These are phyloP conservation scores for Rosa lucieae DNA, from an alignment of 306 rosid genomes.

Conservation along the genomic window DNA sequence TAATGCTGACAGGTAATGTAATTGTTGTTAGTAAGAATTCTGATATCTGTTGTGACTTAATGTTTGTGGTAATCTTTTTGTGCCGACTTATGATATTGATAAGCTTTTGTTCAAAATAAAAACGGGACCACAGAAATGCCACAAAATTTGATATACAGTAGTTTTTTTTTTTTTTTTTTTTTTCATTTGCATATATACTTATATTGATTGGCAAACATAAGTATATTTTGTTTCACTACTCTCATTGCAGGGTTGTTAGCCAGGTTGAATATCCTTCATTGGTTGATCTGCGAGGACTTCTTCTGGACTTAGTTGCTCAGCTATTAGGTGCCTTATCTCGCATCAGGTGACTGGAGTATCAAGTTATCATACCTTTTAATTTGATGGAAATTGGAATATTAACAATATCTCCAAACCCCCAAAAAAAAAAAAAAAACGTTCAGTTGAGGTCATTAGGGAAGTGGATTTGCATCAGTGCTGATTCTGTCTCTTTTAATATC, in stretches of 20 bases:
- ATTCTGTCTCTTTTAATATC: conserved; percentile 19
- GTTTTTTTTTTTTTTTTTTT: neutral
- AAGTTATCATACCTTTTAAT: neutral
- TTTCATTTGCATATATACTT: neutral
- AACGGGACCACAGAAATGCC: neutral
- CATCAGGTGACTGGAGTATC: conserved; percentile 67
- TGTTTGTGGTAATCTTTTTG: neutral
- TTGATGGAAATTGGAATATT: conserved; percentile 9
- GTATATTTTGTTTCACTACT: conserved; percentile 10
- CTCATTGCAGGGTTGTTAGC: conserved; percentile 92
- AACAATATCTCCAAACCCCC: neutral
- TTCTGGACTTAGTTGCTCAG: conserved; percentile 97
- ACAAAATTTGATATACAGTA: neutral
- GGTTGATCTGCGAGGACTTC: conserved; percentile 97
- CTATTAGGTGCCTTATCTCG: conserved; percentile 97
- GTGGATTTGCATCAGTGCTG: conserved; percentile 15
- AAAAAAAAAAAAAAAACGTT: neutral
- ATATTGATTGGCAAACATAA: conserved; percentile 1
- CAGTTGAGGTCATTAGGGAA: neutral
- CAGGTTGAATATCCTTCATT: conserved; percentile 97
- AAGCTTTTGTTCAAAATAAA: neutral
- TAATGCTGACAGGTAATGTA: conserved; percentile 88
- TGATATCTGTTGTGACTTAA: conserved; percentile 7
- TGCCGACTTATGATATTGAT: neutral
- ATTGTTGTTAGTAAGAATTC: conserved; percentile 18